Evolutionary conservation across 176 grass and related monocot species (phyloP), one percentile per base, ranked within the genome.

Genomic region (Aechmea fasciata): DNA sequence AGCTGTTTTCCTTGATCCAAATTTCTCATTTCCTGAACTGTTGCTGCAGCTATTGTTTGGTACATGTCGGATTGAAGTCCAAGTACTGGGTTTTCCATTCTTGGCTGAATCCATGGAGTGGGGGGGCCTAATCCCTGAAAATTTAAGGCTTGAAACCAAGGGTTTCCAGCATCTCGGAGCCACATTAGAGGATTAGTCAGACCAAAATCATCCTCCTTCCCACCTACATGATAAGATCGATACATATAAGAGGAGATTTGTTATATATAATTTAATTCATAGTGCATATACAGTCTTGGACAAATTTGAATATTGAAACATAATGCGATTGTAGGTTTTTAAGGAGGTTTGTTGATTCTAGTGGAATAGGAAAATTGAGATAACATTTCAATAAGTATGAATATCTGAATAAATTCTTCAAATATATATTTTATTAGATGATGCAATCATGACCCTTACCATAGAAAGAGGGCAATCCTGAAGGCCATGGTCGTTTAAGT

Each of bases 401-500:
- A 41, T 41, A 41, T 41, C 33, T 41, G 33, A 41, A 41, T 41
- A 41, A 41, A 41, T 41, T 41, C 33, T 41, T 41, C 33, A 7
- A 41, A 41, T 41, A 41, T 41, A 41, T 41, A 41, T 41, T 41
- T 41, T 41, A 41, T 41, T 41, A 41, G 33, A 41, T 41, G 33
- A 80, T 18, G 54, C 71, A 68, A 68, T 52, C 51, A 71, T 12
- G 63, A 65, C 20, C 22, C 68, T 2, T 88, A 96, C 89, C 89
- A 77, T 85, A 71, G 12, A 94, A 75, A 67, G 90, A 93, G 75
- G 95, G 94, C 70, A 99, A 77, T 78, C 87, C 89, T 57, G 84
- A 78, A 51, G 94, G 94, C 94, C 94, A 99, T 13, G 89, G 94
- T 59, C 89, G 94, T 83, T 99, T 99, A 65, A 99, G 86, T 67